Conservation (phyloP, 2,329 filamentous ascomycete genomes). For the Anthostomella pinea region DNA sequence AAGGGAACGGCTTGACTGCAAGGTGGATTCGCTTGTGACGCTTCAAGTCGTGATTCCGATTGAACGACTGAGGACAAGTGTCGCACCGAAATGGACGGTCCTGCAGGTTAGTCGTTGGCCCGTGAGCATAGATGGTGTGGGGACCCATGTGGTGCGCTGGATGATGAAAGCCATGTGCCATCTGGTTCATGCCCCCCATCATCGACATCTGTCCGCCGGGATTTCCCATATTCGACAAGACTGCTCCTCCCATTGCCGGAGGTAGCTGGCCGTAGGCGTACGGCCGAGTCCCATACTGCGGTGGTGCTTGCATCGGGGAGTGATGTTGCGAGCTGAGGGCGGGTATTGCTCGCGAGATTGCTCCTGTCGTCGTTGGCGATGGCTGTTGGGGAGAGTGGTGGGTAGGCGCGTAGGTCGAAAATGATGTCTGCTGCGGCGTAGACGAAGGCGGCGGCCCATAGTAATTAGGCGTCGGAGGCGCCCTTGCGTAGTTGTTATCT, state of each 20-base stretch:
- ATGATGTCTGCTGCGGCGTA: slow-evolving; percentile 45
- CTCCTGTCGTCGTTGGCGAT: slow-evolving; percentile 44
- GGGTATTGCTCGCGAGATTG: slow-evolving; percentile 34
- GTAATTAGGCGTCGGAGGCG: slow-evolving; percentile 59
- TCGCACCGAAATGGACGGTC: slow-evolving; percentile 96
- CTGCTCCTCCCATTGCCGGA: slow-evolving; percentile 61
- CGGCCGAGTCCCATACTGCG: slow-evolving; percentile 45
- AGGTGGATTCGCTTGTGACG: slow-evolving; percentile 93
- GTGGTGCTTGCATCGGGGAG: slow-evolving; percentile 53
- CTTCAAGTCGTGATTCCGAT: slow-evolving; percentile 93
- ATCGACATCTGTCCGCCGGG: slow-evolving; percentile 71
- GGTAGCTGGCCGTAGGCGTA: slow-evolving; percentile 46
- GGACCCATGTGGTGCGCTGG: slow-evolving; percentile 43
- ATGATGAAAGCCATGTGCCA: slow-evolving; percentile 50
- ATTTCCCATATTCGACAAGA: slow-evolving; percentile 76
- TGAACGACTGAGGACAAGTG: slow-evolving; percentile 88
- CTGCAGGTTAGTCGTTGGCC: slow-evolving; percentile 50
- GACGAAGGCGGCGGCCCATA: slow-evolving; percentile 53
- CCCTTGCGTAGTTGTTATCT: slow-evolving; percentile 56
- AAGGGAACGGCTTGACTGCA: slow-evolving; percentile 93
- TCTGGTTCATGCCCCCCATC: slow-evolving; percentile 57
- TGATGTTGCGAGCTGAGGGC: slow-evolving; percentile 35
- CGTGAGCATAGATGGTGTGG: slow-evolving; percentile 56
- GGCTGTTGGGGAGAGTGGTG: slow-evolving; percentile 38
- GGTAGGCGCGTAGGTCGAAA: slow-evolving; percentile 41